Evolutionary conservation across 441 rosid species (phyloP).

Genomic region (Cnidoscolus chayamansa): DNA sequence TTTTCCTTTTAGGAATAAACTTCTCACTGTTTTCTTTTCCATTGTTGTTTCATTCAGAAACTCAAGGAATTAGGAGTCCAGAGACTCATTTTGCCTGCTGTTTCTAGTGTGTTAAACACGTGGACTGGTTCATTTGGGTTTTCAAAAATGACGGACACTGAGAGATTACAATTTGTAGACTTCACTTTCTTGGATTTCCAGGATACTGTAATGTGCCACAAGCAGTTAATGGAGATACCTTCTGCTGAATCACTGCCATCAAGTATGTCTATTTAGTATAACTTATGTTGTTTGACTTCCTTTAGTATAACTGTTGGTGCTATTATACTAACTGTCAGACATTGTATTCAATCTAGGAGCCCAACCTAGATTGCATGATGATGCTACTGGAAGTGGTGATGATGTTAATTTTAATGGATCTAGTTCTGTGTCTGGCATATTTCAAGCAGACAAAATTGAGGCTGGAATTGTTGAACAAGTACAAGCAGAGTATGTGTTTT

Average conservation of each 20-base stretch:
- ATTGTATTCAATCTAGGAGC: slow-evolving; percentile 32
- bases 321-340: not conserved
- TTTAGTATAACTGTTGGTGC: not conserved
- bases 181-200: slow-evolving; percentile 64
- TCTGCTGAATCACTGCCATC: slow-evolving; percentile 28
- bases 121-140: slow-evolving; percentile 86
- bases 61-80: slow-evolving; percentile 70
- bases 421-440: slow-evolving; percentile 35
- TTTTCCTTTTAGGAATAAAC: not conserved
- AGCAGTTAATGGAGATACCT: slow-evolving; percentile 35
- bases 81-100: slow-evolving; percentile 76
- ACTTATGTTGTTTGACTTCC: not conserved
- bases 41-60: slow-evolving; percentile 41
- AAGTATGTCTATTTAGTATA: slow-evolving; percentile 31
- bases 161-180: slow-evolving; percentile 49
- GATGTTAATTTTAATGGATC: slow-evolving; percentile 34
- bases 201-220: slow-evolving; percentile 69
- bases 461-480: slow-evolving; percentile 29
- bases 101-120: slow-evolving; percentile 53
- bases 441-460: slow-evolving; percentile 33
- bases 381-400: slow-evolving; percentile 26
- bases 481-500: slow-evolving; percentile 34
- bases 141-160: slow-evolving; percentile 44
- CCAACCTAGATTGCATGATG: slow-evolving; percentile 24
- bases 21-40: slow-evolving; percentile 10